Base-by-base conservation (phyloP, 225 moss, liverwort and hornwort species). In the Antitrichia curtipendula region DNA sequence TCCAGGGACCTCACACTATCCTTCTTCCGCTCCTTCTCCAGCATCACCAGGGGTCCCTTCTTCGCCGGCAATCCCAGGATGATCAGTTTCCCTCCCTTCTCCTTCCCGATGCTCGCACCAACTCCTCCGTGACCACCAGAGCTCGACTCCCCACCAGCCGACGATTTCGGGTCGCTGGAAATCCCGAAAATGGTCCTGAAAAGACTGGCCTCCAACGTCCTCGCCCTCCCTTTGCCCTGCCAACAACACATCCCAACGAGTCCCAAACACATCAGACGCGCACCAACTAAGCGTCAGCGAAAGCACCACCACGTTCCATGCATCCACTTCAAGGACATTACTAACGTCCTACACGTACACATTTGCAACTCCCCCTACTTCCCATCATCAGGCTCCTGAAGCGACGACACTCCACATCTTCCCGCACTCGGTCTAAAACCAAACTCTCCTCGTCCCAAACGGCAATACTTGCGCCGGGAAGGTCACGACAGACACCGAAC, bases 1-100 rank as follows among this genome's bases (percentile, higher is more conserved):
- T 96, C 97, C 89, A 93, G 78, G 68, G 91, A 93, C 91, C 88
- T 93, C 57, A 82, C 54, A 20, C 90, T 87, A 75, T 99, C 98
- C 88, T 95, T 97, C 92, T 95, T 98, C 73, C 95, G 95, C 85
- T 99, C 98, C 91, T 95, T 99, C 90, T 97, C 97, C 88, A 97
- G 91, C 91, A 94, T 97, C 84, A 99, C 94, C 74, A 99, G 83
- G 32, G 97, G 92, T 36, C 95, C 96, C 91, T 95, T 97, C 91
- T 94, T 99, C 12, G 88, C 90, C 17, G 92, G 92, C 91, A 91
- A 90, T n/a, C 94, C 93, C 93, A 90, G 85, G 50, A 99, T 91
- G 54, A 91, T 94, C 56, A 95, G 87, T 50, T 92, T 96, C 74
- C 92, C 93, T 50, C 89, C 78, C 87, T 91, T 96, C 54, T 92